Percentiles rank a stretch among this genome's conserved stretches.
Evolutionary conservation across 139 green algal species (phyloP).

Genomic region (Chlorella sp.): DNA sequence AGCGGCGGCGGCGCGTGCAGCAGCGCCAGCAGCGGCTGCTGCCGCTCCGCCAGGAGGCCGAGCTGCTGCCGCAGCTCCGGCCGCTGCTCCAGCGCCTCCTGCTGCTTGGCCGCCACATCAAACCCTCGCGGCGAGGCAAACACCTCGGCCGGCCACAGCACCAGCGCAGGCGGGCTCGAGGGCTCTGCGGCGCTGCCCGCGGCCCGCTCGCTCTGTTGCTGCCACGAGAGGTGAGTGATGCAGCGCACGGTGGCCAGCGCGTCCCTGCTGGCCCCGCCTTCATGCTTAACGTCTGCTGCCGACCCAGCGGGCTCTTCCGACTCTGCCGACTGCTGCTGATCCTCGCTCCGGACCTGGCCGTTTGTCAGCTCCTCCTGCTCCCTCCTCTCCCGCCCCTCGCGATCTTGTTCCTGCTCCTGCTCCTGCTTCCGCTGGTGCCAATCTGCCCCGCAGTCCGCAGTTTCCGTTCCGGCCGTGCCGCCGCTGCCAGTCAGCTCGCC

Average conservation of each 20-base stretch:
- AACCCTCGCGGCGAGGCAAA: background rate
- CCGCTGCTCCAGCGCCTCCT: slow-evolving; percentile 22
- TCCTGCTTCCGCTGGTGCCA: background rate
- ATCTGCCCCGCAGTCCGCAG: background rate
- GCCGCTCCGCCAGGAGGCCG: background rate
- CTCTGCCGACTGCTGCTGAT: background rate
- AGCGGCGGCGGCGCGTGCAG: background rate
- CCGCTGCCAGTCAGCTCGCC: background rate
- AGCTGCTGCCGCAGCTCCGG: background rate
- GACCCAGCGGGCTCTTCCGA: no score
- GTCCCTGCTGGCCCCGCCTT: background rate
- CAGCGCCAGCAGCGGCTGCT: background rate
- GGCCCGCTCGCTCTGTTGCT: background rate
- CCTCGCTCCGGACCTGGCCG: background rate
- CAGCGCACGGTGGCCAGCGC: no score
- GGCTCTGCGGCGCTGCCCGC: no score
- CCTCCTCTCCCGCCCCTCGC: background rate
- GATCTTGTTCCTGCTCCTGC: background rate
- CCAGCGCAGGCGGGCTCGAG: background rate
- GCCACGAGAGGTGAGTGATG: background rate
- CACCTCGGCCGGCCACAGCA: background rate
- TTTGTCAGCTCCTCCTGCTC: background rate
- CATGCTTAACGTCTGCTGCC: no score
- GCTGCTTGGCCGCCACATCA: slow-evolving; percentile 5
- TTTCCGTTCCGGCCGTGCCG: background rate